Conservation (phyloP, 345 rosid genomes). For the Lepidium sativum region DNA sequence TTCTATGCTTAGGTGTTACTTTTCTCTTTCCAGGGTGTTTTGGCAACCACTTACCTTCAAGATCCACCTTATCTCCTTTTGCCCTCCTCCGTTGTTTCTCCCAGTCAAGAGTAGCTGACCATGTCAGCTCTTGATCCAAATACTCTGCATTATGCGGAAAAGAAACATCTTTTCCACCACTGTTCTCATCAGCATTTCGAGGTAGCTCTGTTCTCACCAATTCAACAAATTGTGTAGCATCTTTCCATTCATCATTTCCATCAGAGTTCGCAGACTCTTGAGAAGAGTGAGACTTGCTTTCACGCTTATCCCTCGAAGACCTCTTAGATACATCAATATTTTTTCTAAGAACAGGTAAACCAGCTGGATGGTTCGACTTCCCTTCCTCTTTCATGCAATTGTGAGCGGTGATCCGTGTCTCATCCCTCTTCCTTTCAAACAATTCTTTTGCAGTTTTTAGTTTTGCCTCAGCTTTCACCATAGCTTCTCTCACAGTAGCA, state of each 20-base stretch:
- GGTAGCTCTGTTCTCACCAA: slow-evolving; percentile 45
- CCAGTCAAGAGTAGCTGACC: slow-evolving; percentile 22
- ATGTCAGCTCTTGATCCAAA: slow-evolving; percentile 36
- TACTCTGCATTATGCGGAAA: slow-evolving; percentile 14
- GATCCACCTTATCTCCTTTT: slow-evolving; percentile 32
- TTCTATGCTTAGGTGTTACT: slow-evolving; percentile 28
- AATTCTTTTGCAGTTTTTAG: slow-evolving; percentile 62
- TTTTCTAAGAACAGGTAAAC: slow-evolving; percentile 23
- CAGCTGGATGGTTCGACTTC: slow-evolving; percentile 24
- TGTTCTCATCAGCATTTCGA: slow-evolving; percentile 32
- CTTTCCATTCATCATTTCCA: slow-evolving; percentile 70
- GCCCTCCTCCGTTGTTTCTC: slow-evolving; percentile 29
- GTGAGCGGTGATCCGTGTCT: slow-evolving; percentile 24
- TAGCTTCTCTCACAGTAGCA: slow-evolving; percentile 74
- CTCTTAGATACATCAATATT: slow-evolving; percentile 14
- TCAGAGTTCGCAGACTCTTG: slow-evolving; percentile 35
- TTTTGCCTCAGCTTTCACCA: slow-evolving; percentile 72
- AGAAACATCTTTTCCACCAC: slow-evolving; percentile 27
- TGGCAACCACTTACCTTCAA: slow-evolving; percentile 24
- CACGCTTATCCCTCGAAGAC: slow-evolving; percentile 30
- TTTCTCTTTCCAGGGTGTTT: slow-evolving; percentile 31
- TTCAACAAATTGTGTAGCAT: slow-evolving; percentile 60
- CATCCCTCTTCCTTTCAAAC: slow-evolving; percentile 59
- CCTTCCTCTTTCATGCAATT: slow-evolving; percentile 33
- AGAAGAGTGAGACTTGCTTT: slow-evolving; percentile 32